phyloP scores from a whole-genome alignment of 1,284 basidiomycete genomes.

The Chondrostereum purpureum region DNA sequence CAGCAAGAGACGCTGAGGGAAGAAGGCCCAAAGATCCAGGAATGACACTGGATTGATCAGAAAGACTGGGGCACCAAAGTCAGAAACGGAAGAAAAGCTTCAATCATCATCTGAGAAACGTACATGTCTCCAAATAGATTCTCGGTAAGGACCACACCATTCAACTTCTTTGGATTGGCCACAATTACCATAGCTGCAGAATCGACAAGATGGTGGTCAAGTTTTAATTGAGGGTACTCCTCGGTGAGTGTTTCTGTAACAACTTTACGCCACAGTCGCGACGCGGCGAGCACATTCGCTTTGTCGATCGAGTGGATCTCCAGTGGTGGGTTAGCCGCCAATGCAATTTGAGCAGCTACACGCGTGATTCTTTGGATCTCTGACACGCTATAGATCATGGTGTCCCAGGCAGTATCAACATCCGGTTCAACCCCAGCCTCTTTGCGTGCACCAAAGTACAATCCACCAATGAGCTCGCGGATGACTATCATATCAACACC shows the following conservation, averaged over 20 bases:
- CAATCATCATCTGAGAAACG: conserved; percentile 23
- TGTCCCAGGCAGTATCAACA: conserved; percentile 76
- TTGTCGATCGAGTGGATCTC: conserved; percentile 95
- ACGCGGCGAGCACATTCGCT: conserved; percentile 96
- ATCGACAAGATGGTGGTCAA: conserved; percentile 93
- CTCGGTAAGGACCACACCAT: conserved; percentile 92
- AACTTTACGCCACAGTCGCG: conserved; percentile 89
- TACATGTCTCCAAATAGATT: conserved; percentile 97
- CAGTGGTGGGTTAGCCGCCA: conserved; percentile 79
- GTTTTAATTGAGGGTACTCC: conserved; percentile 81
- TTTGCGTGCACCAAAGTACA: conserved; percentile 92
- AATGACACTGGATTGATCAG: conserved; percentile 95
- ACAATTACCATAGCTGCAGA: conserved; percentile 97
- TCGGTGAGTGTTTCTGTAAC: conserved; percentile 77
- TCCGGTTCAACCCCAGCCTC: conserved; percentile 70
- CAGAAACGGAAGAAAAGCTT: conserved; percentile 2
- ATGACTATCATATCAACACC: conserved; percentile 93
- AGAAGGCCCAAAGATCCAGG: conserved; percentile 95
- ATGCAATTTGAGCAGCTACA: conserved; percentile 90
- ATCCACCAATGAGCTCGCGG: conserved; percentile 89
- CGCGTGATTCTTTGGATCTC: conserved; percentile 95
- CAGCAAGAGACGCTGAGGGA: conserved; percentile 92
- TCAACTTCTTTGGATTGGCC: conserved; percentile 86
- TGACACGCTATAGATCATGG: conserved; percentile 85
- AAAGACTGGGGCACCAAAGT: conserved; percentile 52